These are phyloP conservation scores for Crithidia brevicula DNA, from an alignment of 208 protist genomes.

Conservation along the genomic window DNA sequence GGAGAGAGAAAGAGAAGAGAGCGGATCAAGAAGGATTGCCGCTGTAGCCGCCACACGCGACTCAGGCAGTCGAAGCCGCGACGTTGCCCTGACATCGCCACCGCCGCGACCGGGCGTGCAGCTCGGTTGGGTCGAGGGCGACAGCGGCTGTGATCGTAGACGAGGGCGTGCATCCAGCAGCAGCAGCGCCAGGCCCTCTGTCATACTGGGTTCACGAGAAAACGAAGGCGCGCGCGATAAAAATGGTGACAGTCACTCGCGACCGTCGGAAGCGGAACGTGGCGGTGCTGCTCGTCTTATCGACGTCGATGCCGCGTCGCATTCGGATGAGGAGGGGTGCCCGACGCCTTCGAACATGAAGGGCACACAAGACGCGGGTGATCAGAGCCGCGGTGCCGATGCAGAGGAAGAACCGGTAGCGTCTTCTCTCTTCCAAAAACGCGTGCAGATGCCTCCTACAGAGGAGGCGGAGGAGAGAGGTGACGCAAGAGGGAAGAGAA, in stretches of 20 bases:
- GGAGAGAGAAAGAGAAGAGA: neutral
- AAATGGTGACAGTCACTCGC: too few relatives aligned
- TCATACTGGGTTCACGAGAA: too few relatives aligned
- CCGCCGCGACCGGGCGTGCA: conserved; percentile 1
- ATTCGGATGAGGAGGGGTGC: neutral
- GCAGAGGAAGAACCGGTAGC: neutral
- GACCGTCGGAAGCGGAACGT: too few relatives aligned
- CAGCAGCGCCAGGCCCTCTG: too few relatives aligned
- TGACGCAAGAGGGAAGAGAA: neutral
- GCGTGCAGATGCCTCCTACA: neutral
- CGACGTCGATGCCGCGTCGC: neutral
- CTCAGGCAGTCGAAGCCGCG: neutral
- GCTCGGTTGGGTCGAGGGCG: neutral
- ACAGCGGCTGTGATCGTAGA: neutral
- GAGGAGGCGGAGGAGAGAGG: neutral
- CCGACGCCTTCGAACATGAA: neutral
- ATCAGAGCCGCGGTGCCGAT: neutral
- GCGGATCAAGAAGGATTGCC: neutral
- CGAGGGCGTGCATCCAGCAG: too few relatives aligned
- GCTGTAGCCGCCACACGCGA: neutral
- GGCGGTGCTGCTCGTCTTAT: conserved; percentile 7
- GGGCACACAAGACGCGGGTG: neutral
- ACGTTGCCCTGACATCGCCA: neutral
- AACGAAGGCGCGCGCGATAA: too few relatives aligned
- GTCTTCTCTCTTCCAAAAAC: too few relatives aligned